Conservation (phyloP, 108 stramenopile genomes). For the Nitzschia sp. region DNA sequence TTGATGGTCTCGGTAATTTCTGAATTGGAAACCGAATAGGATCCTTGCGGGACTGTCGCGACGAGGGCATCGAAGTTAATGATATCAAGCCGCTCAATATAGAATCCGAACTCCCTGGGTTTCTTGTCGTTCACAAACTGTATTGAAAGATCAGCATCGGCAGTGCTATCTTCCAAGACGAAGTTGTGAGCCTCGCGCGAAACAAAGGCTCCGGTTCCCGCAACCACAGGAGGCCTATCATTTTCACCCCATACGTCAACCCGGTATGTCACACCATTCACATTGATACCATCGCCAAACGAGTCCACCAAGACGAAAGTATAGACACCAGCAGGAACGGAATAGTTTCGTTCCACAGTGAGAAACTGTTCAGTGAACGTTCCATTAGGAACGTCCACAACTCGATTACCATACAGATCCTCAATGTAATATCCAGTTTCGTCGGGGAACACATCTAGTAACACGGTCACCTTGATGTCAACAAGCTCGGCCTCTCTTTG, state of each 20-base stretch:
- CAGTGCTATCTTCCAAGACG: conserved; percentile 22
- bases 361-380: conserved; percentile 7
- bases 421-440: conserved; percentile 38
- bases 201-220: conserved; percentile 21
- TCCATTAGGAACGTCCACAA: conserved; percentile 27
- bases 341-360: conserved; percentile 13
- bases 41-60: conserved; percentile 14
- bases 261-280: conserved; percentile 6
- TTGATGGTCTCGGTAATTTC: conserved; percentile 7
- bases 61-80: conserved; percentile 17
- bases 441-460: conserved; percentile 23
- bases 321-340: conserved; percentile 25
- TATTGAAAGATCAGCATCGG: conserved; percentile 14
- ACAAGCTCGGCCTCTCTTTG: background rate
- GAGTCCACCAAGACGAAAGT: conserved; percentile 21
- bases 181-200: conserved; percentile 6
- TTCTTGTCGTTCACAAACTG: conserved; percentile 13
- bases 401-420: background rate
- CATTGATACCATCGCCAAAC: conserved; percentile 27
- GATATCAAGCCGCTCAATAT: conserved; percentile 22
- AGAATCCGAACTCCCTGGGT: conserved; percentile 24
- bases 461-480: conserved; percentile 25
- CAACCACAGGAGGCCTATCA: conserved; percentile 14
- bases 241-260: conserved; percentile 10
- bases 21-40: background rate